Conservation (phyloP, 2,329 filamentous ascomycete genomes). For the Cytospora piceae region DNA sequence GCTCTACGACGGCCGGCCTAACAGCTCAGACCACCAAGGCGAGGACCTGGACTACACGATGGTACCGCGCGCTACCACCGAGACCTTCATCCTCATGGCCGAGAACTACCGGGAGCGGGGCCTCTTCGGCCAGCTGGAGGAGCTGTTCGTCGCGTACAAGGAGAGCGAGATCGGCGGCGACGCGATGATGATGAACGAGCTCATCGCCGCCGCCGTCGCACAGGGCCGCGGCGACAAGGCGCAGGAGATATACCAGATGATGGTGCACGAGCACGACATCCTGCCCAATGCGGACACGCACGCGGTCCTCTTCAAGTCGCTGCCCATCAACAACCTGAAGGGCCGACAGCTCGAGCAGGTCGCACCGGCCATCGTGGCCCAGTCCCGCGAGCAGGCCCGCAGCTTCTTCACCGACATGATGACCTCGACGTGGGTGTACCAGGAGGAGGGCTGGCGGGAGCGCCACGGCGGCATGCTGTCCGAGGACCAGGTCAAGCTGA, state of each 20-base stretch:
- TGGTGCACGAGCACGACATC: slow-evolving; percentile 54
- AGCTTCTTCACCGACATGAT: slow-evolving; percentile 40
- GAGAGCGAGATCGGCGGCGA: slow-evolving; percentile 68
- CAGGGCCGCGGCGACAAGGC: slow-evolving; percentile 60
- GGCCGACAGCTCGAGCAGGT: slow-evolving; percentile 6
- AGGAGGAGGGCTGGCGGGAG: slow-evolving; percentile 31
- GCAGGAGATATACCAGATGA: slow-evolving; percentile 56
- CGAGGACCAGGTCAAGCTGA: slow-evolving; percentile 38
- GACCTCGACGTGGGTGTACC: slow-evolving; percentile 34
- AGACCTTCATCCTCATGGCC: slow-evolving; percentile 78
- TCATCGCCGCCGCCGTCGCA: slow-evolving; percentile 69
- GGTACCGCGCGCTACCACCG: slow-evolving; percentile 66
- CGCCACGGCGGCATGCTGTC: slow-evolving; percentile 26
- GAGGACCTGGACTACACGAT: slow-evolving; percentile 37
- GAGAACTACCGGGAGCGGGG: slow-evolving; percentile 70
- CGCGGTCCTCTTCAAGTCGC: slow-evolving; percentile 66
- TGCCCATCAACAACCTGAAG: slow-evolving; percentile 50
- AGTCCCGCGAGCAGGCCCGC: slow-evolving; percentile 33
- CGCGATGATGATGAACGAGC: slow-evolving; percentile 78
- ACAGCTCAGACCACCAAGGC: slow-evolving; percentile 29
- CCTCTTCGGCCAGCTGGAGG: slow-evolving; percentile 59
- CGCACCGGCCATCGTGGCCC: not conserved
- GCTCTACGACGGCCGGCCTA: slow-evolving; percentile 33
- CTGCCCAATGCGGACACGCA: slow-evolving; percentile 71
- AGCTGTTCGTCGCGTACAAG: slow-evolving; percentile 65